Evolutionary conservation across 148 eudicot species (phyloP), one percentile per base, ranked within the genome.

Genomic region (Polygonum maritimum): DNA sequence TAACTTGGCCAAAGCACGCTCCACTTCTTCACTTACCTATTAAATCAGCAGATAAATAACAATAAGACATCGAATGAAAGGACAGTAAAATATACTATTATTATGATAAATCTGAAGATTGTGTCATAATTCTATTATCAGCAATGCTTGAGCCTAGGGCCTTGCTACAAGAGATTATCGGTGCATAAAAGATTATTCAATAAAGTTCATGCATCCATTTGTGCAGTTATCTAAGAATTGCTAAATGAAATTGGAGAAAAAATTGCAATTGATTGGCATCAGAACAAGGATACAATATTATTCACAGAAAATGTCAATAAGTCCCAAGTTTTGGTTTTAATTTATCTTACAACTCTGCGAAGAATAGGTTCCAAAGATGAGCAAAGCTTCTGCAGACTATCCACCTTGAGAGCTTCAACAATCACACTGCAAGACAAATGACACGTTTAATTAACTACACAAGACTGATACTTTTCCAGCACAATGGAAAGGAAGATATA

Each of bases 11-110:
- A 90, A 81, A 74, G 95, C 95, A 14, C 95, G 92, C 79, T 90
- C 95, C 71, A 90, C 95, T 84, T 90, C 95, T 81, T 90, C 95
- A 75, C 95, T 90, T 36, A 90, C 95, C 95, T 90, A 83, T 69
- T 14, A 11, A 63, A 70, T 21, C 55, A 52, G 58, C 54, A 39
- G 36, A 74, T 48, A 51, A 74, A 74, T 14, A 16, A 16, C 15
- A 14, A 33, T 36, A 67, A 67, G 45, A 36, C 16, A 67, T 67
- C 8, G 1, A 67, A 35, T 16, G 71, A 16, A 67, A 36, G 21
- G 44, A 33, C 38, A 26, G 16, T 35, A 26, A 62, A 62, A n/a
- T 5, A 26, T 7, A 14, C 38, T 26, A 12, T 33, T 26, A 31
- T 26, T 62, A 62, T 3, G 38, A 0, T 62, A 62, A 18, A 11